phyloP scores from a whole-genome alignment of 75 land plant genomes.

The Picea glauca region DNA sequence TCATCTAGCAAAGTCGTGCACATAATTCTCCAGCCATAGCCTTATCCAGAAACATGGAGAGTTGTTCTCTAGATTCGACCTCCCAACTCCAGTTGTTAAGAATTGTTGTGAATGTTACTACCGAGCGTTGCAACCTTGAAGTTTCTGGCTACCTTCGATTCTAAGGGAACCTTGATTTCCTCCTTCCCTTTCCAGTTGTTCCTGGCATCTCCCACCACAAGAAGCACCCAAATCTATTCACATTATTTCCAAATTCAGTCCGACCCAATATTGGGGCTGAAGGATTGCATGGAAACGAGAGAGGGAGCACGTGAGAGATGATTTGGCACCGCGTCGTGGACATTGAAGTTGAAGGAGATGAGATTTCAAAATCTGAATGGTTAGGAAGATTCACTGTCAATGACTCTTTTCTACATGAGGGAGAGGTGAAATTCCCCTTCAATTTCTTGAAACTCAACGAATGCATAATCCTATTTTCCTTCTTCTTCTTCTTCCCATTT shows the following conservation, averaged over 20 bases:
- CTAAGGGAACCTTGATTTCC: constrained; percentile 24
- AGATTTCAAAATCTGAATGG: neutral
- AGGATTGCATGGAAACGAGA: constrained; percentile 40
- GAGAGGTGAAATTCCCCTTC: too few species aligned
- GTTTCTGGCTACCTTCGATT: constrained; percentile 25
- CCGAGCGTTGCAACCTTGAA: constrained; percentile 18
- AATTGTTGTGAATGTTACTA: too few species aligned
- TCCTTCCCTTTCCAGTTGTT: constrained; percentile 51
- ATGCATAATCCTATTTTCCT: neutral
- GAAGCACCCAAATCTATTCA: constrained; percentile 31
- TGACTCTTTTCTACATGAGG: neutral
- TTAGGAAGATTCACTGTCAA: neutral
- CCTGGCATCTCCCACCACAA: constrained; percentile 40
- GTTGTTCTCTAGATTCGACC: too few species aligned
- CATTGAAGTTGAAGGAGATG: neutral
- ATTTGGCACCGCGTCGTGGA: neutral
- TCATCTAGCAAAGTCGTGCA: too few species aligned
- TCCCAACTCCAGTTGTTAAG: too few species aligned
- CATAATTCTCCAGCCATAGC: too few species aligned
- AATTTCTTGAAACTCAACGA: neutral
- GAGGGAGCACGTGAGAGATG: constrained; percentile 34
- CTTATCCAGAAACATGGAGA: too few species aligned
- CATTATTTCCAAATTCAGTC: constrained; percentile 34
- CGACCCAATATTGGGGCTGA: constrained; percentile 20
- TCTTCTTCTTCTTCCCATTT: neutral